A percentile compares a stretch with the other conserved stretches of the same genome.
phyloP scores from a whole-genome alignment of 2,329 filamentous ascomycete species.

The Stylonectria norvegica region DNA sequence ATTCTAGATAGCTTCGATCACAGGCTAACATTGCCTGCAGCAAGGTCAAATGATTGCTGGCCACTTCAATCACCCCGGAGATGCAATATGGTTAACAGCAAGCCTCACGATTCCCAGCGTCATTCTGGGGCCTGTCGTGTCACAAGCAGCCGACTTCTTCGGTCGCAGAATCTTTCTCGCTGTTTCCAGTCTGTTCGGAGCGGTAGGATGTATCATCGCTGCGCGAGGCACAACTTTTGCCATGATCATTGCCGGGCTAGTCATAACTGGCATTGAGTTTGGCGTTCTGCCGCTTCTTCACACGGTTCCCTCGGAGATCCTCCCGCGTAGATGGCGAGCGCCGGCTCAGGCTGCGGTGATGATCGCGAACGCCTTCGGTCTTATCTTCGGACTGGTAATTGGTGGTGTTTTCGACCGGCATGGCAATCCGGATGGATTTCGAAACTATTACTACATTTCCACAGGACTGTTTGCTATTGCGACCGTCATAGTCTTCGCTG shows the following conservation, averaged over 20 bases:
- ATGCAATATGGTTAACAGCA: conserved; percentile 12
- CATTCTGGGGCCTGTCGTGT: conserved; percentile 11
- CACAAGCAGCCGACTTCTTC: conserved; percentile 10
- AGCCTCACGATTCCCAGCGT: conserved; percentile 15
- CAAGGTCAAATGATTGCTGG: conserved; percentile 11
- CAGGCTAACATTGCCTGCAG: no score
- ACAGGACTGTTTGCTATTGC: conserved; percentile 5
- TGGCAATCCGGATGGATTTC: conserved; percentile 7
- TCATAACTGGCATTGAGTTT: conserved; percentile 10
- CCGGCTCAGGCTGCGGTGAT: conserved; percentile 12
- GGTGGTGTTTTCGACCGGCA: conserved; percentile 6
- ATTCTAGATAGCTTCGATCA: no score
- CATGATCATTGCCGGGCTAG: conserved; percentile 11
- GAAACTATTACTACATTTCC: conserved; percentile 15
- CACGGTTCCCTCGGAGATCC: conserved; percentile 14
- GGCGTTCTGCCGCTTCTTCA: conserved; percentile 13
- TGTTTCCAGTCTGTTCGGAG: conserved; percentile 3
- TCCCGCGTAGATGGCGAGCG: conserved; percentile 13
- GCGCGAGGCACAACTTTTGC: conserved; percentile 8
- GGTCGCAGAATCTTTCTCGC: conserved; percentile 10
- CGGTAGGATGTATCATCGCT: conserved; percentile 7
- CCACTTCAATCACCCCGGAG: conserved; percentile 7
- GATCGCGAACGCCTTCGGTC: conserved; percentile 10
- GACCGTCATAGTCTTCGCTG: conserved; percentile 4
- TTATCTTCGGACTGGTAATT: conserved; percentile 9